Evolutionary conservation across 1,139 yeast genomes (phyloP), one percentile per base, ranked within the genome.

Genomic region (Magnusiomyces tetraspermus): DNA sequence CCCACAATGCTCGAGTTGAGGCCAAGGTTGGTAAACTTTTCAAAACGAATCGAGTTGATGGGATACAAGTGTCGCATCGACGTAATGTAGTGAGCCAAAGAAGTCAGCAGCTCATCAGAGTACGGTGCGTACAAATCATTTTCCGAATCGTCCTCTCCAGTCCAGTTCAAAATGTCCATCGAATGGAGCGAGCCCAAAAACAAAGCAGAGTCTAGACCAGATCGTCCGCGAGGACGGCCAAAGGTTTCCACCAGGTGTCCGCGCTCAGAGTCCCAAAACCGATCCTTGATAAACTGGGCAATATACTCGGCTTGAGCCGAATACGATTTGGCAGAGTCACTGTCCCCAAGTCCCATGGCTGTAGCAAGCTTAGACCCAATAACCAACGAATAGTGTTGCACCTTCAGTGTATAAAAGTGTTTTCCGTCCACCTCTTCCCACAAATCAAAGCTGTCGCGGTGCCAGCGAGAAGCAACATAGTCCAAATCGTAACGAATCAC

Each of bases 401-500:
- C 80, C 61, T 85, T 68, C 4, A 85, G 73, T 0, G 96, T 89
- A 67, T 86, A 90, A 60, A 88, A 82, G 67, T 90, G 97, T 51
- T 72, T 62, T 0, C 89, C 80, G 53, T 79, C 65, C 46, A 85
- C 72, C 67, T 92, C 98, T 70, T 92, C 98, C 98, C 98, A 92
- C 50, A 90, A 71, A 68, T 92, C 98, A 70, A 86, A 92, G 17
- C 89, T 84, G 2, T 70, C 67, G 24, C 69, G 64, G 11, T 71
- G 61, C 97, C 97, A 90, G 60, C 77, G 74, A n/a, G 68, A 63
- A 30, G 76, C 62, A 21, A 85, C 76, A 60, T 82, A 92, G 49
- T 73, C 70, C 61, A 90, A 76, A 69, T 92, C 97, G 1, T 84
- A 83, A 61, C 79, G 79, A 23, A 90, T 62, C 10, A 87, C 71